phyloP scores from a whole-genome alignment of 208 protist genomes.

The Leishmania tropica region DNA sequence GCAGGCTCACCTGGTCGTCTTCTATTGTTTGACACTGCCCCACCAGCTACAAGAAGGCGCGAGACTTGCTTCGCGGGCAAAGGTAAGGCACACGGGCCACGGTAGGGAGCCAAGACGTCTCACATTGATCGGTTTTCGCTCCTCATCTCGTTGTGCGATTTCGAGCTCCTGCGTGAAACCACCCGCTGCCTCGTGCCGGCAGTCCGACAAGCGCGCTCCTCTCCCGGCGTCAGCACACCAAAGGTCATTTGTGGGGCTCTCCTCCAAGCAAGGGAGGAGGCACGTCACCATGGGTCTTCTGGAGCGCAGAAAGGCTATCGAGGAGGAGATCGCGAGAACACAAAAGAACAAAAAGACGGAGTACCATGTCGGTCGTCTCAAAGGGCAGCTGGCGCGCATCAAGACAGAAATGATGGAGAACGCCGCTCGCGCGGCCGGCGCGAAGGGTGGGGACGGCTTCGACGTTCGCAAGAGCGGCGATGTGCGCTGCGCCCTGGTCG shows the following conservation, averaged over 20 bases:
- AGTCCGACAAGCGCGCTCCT: not conserved
- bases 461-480: constrained; percentile 96
- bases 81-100: not conserved
- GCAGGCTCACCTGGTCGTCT: not conserved
- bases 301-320: constrained; percentile 98
- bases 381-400: constrained; percentile 96
- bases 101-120: not conserved
- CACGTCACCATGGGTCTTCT: constrained; percentile 92
- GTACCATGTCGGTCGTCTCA: constrained; percentile 96
- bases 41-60: not conserved
- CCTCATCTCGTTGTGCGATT: not conserved
- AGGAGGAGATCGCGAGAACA: constrained; percentile 97
- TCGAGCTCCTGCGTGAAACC: not conserved
- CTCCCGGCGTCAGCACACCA: not conserved
- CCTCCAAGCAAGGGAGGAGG: not conserved
- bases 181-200: not conserved
- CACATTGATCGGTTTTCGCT: not conserved
- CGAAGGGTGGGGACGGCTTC: constrained; percentile 89
- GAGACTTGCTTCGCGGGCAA: not conserved
- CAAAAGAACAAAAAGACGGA: constrained; percentile 99
- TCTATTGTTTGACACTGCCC: not conserved
- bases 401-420: constrained; percentile 95
- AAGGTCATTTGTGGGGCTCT: not conserved
- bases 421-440: constrained; percentile 68
- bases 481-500: constrained; percentile 90